Evolutionary conservation across 2,329 filamentous ascomycete species (phyloP), one percentile per base, ranked within the genome.

Genomic region (Thermoascus crustaceus): DNA sequence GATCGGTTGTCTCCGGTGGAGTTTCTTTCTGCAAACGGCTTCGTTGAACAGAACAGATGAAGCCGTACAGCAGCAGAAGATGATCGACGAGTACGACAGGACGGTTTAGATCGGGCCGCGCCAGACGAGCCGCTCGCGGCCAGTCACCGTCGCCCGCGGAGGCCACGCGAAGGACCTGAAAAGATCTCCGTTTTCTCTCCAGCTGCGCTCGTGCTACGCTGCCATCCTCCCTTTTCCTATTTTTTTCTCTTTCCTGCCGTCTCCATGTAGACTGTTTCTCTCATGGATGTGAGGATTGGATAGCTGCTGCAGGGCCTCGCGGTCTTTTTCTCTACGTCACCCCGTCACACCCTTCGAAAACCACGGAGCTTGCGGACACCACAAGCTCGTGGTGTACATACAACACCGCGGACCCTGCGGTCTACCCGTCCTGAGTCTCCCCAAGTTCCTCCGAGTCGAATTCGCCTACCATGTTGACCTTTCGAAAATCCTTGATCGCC

Each of bases 401-500:
- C n/a, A n/a, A n/a, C n/a, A n/a, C n/a, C n/a, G n/a, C n/a, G n/a
- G n/a, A 24, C 22, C n/a, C 7, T 7, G 7, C 22, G 7, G n/a
- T 24, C 22, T 7, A 24, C 22, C n/a, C 22, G 22, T 24, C 22
- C 22, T 24, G 22, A n/a, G 7, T n/a, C 7, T 24, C 27, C 17
- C 17, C 27, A 38, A n/a, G n/a, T 13, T 29, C 34, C 33, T 34
- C 30, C 20, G 25, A 26, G 30, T 24, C 31, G 19, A 22, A 32
- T 38, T 20, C 40, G 38, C 35, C 43, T 23, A 49, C 38, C 37
- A 93, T 93, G 85, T 73, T 88, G 58, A 83, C 82, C 53, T 85
- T 84, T 55, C 76, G 79, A 54, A 81, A 83, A 63, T 82, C 83
- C 53, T 60, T 93, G 43, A 66, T 85, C 48, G 73, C 80, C 37